Evolutionary conservation across 1,139 yeast species (phyloP).

Genomic region (Sugiyamaella sp.): DNA sequence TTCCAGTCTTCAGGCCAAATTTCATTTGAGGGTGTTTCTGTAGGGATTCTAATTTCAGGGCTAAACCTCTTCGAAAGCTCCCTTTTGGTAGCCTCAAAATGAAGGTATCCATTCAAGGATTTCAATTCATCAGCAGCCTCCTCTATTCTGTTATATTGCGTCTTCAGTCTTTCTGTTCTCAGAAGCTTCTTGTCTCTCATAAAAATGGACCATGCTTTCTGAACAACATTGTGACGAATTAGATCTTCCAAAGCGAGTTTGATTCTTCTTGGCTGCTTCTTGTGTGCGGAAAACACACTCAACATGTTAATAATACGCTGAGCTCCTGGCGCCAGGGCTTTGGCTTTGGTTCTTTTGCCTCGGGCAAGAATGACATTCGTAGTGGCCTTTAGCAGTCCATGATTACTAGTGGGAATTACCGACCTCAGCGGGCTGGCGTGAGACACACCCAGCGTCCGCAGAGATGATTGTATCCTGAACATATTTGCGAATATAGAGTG

Average conservation of each 20-base stretch:
- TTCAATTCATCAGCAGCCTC: conserved; percentile 78
- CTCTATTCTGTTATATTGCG: conserved; percentile 67
- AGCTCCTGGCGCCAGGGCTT: conserved; percentile 57
- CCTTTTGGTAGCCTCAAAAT: conserved; percentile 54
- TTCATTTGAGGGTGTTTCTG: conserved; percentile 85
- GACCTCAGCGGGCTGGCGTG: no score
- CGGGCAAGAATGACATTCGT: conserved; percentile 31
- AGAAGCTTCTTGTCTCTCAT: conserved; percentile 51
- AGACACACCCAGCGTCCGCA: conserved; percentile 1
- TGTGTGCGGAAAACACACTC: conserved; percentile 81
- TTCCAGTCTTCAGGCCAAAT: conserved; percentile 77
- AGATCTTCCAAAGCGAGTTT: conserved; percentile 80
- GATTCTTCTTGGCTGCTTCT: conserved; percentile 83
- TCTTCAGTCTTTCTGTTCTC: conserved; percentile 52
- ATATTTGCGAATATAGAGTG: not conserved
- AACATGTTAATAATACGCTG: conserved; percentile 59
- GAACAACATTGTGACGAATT: conserved; percentile 80
- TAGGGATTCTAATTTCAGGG: conserved; percentile 78
- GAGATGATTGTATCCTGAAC: conserved; percentile 7
- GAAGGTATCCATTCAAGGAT: conserved; percentile 51
- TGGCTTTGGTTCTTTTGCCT: conserved; percentile 50
- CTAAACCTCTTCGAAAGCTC: conserved; percentile 50
- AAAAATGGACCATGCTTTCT: conserved; percentile 77
- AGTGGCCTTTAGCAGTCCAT: not conserved
- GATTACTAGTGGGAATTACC: no score